Conservation (phyloP, 2,329 filamentous ascomycete genomes). For the Clarireedia paspali region DNA sequence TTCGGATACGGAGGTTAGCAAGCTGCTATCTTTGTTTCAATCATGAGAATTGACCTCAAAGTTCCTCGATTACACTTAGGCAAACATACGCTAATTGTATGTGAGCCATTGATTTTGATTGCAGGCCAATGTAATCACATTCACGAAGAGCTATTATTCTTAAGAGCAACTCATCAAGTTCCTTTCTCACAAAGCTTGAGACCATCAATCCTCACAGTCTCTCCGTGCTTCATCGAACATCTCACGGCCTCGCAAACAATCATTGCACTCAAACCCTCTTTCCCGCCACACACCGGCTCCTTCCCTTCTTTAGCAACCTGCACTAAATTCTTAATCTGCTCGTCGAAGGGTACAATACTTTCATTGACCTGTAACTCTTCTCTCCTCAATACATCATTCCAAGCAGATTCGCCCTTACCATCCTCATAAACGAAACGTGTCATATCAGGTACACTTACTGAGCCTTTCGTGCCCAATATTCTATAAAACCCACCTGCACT, state of each 20-base stretch:
- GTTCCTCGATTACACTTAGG: no score
- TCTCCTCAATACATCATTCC: slow-evolving; percentile 11
- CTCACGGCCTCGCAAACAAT: slow-evolving; percentile 45
- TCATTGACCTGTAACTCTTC: slow-evolving; percentile 18
- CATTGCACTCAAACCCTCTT: slow-evolving; percentile 43
- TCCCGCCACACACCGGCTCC: slow-evolving; percentile 38
- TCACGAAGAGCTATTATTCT: no score
- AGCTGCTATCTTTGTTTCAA: no score
- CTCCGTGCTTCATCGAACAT: slow-evolving; percentile 34
- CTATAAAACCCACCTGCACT: slow-evolving; percentile 37
- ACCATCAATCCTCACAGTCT: slow-evolving; percentile 13
- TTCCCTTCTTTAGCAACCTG: slow-evolving; percentile 38
- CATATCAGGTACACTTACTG: slow-evolving; percentile 47
- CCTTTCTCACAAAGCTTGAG: slow-evolving; percentile 7
- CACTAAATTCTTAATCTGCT: slow-evolving; percentile 45
- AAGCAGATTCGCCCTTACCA: slow-evolving; percentile 15
- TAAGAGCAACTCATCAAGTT: neutral
- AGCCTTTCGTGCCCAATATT: slow-evolving; percentile 45
- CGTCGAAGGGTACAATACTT: slow-evolving; percentile 40
- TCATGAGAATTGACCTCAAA: no score
- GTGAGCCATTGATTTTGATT: no score
- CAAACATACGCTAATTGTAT: no score
- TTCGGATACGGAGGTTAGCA: no score
- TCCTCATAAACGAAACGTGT: slow-evolving; percentile 38
- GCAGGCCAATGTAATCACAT: no score